Evolutionary conservation across 2,329 filamentous ascomycete genomes (phyloP).

Genomic region (Alternaria alternata): DNA sequence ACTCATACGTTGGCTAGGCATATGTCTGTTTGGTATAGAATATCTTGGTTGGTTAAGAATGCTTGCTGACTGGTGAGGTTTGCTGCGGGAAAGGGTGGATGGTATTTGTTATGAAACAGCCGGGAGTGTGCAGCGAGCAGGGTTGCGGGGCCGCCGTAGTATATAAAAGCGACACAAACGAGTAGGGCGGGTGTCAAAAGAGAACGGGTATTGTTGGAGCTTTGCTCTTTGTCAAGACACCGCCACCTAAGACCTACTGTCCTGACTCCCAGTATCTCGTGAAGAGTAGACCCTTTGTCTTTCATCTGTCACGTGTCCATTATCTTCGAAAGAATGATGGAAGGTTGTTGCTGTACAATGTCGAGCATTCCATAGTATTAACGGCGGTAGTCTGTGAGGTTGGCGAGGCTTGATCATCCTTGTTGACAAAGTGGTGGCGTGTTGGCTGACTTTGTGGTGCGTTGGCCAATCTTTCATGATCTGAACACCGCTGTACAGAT

Average conservation of each 20-base stretch:
- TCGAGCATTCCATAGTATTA: conserved; percentile 3
- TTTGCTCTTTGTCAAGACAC: conserved; percentile 40
- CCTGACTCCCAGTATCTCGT: conserved; percentile 16
- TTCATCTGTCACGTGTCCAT: conserved; percentile 25
- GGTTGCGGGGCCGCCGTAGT: conserved; percentile 20
- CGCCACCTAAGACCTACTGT: conserved; percentile 26
- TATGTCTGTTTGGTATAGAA: conserved; percentile 2
- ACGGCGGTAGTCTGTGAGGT: not conserved
- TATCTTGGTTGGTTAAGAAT: not conserved
- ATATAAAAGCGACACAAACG: conserved; percentile 41
- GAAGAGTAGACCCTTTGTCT: conserved; percentile 36
- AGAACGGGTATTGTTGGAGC: conserved; percentile 33
- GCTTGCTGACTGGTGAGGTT: conserved; percentile 8
- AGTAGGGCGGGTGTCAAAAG: conserved; percentile 28
- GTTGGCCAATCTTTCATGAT: conserved; percentile 20
- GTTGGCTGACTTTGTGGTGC: conserved; percentile 18
- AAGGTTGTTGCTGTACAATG: conserved; percentile 24
- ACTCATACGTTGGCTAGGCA: conserved; percentile 21
- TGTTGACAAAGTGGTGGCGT: conserved; percentile 9
- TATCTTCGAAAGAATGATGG: conserved; percentile 20
- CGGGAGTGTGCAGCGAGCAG: conserved; percentile 20
- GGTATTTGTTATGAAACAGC: conserved; percentile 7
- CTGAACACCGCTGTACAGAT: conserved; percentile 8
- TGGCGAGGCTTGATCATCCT: not conserved
- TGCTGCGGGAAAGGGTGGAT: conserved; percentile 16